Conservation (phyloP, 2,329 filamentous ascomycete species). For the Colletotrichum cuscutae region DNA sequence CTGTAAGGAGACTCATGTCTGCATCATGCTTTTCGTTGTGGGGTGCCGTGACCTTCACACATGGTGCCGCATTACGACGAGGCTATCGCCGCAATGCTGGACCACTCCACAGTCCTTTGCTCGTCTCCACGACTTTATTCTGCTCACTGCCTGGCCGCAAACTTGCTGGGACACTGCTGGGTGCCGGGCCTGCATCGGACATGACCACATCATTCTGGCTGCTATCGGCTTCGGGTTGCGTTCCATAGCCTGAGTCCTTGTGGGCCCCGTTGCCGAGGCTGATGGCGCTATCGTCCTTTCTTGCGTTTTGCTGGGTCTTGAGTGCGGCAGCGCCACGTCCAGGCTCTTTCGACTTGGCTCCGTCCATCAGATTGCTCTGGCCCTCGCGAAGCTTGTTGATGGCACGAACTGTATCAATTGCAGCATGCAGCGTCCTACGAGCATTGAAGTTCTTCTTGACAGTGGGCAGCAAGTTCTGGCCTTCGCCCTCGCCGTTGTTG, state of each 20-base stretch:
- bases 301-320: constrained; percentile 40
- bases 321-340: constrained; percentile 44
- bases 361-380: constrained; percentile 71
- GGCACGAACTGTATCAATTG: constrained; percentile 76
- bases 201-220: constrained; percentile 57
- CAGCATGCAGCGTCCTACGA: constrained; percentile 73
- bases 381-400: constrained; percentile 78
- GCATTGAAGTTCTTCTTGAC: constrained; percentile 83
- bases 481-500: constrained; percentile 55
- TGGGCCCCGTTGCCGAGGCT: constrained; percentile 45
- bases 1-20: not conserved
- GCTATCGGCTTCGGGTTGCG: constrained; percentile 46
- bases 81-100: constrained; percentile 30
- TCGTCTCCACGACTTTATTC: constrained; percentile 71
- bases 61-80: constrained; percentile 2
- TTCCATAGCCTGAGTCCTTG: constrained; percentile 62
- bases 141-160: constrained; percentile 65
- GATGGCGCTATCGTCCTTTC: constrained; percentile 59
- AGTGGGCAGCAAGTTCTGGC: constrained; percentile 72
- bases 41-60: not conserved
- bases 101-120: constrained; percentile 68
- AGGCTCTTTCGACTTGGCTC: constrained; percentile 63
- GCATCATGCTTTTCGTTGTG: not conserved
- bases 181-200: constrained; percentile 52
- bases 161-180: constrained; percentile 56